Base-by-base conservation (phyloP, 2,329 filamentous ascomycete species). In the Ascochyta lentis region DNA sequence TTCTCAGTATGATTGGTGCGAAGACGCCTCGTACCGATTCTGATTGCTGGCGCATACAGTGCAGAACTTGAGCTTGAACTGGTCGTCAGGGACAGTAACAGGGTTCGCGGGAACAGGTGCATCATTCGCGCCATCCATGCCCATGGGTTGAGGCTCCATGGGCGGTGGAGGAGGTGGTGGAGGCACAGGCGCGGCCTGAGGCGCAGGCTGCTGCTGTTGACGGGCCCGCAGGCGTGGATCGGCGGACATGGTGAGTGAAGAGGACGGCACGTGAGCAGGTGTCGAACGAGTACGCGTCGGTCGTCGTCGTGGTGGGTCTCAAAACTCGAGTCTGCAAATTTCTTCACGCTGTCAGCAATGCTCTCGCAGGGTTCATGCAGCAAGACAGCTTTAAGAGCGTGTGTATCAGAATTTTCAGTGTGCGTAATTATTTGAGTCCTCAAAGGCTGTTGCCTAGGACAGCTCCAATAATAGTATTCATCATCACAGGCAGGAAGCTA, bases 21-120 rank as follows among this genome's bases (percentile, higher is more conserved):
- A 31, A 31, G 29, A 31, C 29, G 6, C 4, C 2, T 12, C 13
- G 61, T 82, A 96, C 86, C 95, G 88, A 73, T 99, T 99, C 77
- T 99, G 92, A 70, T 99, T 99, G 70, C 92, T 96, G 7, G 95
- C 95, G 78, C 95, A 99, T n/a, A 99, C 94, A 3, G 95, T 98
- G 81, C 93, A 97, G 78, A 98, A 97, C 73, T 91, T 96, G 59
- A 99, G 84, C 78, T 95, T 96, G 83, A 88, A 96, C n/a, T 80
- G 80, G 24, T 84, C 80, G 13, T 80, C 76, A 4, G 66, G 54
- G 15, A 73, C 68, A n/a, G 54, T 49, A 49, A 73, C 67, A 27
- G 49, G 55, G 56, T 66, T 60, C 31, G 50, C 54, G 56, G 65
- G 59, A 34, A 55, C 54, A 47, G 56, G 55, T n/a, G 61, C 66